phyloP scores from a whole-genome alignment of 257 asterid genomes.

The Ballota nigra region DNA sequence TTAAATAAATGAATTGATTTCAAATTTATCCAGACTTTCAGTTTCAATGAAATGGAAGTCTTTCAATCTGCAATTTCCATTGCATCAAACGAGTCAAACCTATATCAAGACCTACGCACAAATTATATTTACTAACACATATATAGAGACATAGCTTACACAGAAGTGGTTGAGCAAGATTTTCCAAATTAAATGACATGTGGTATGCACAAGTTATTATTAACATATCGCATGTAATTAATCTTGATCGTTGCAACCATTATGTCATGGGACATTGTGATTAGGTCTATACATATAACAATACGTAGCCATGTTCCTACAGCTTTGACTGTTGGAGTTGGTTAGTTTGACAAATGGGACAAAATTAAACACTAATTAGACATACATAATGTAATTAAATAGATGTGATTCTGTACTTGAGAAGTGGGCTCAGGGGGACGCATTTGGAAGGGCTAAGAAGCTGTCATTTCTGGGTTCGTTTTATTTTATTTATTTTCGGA shows the following conservation, averaged over 20 bases:
- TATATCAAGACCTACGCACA: background rate
- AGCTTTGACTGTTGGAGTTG: constrained; percentile 30
- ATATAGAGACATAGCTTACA: background rate
- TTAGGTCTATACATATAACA: background rate
- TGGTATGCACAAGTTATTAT: background rate
- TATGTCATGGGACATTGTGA: background rate
- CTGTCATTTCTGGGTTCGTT: constrained; percentile 39
- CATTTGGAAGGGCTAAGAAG: constrained; percentile 1
- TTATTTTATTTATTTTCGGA: background rate
- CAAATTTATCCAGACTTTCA: no score
- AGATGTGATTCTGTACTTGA: constrained; percentile 7
- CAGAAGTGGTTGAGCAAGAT: background rate
- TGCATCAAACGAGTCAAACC: background rate
- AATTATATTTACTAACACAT: background rate
- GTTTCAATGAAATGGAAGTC: no score
- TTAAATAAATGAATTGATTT: no score
- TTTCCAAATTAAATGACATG: background rate
- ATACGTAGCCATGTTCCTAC: constrained; percentile 11
- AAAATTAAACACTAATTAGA: constrained; percentile 3
- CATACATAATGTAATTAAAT: background rate
- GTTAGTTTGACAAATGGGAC: background rate
- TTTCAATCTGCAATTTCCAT: no score
- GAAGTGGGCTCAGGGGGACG: constrained; percentile 6
- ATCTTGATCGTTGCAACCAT: background rate
- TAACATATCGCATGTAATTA: background rate